Evolutionary conservation across 1,139 yeast genomes (phyloP), one percentile per base, ranked within the genome.

Genomic region (Meyerozyma elateridarum): DNA sequence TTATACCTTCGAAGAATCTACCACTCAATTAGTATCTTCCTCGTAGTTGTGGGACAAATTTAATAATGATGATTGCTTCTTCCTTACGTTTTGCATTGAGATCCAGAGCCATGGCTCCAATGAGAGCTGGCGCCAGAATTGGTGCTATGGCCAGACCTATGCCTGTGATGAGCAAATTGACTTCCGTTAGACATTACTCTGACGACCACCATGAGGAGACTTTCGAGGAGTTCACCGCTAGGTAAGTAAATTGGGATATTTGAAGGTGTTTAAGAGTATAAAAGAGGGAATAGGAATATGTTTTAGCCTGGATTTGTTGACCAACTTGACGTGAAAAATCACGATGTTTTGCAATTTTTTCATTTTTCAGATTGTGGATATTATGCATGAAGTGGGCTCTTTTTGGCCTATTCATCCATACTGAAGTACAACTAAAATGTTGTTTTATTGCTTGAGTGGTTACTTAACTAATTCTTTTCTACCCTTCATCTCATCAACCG

Each of bases 211-310:
- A 77, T 49, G 95, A 85, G 59, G 96, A 89, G 70, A 79, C 95
- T 39, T 88, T 85, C 49, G 96, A 88, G 65, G 96, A 89, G 68
- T 88, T 88, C 73, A 87, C 96, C 40, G 77, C 79, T 39, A 77
- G 85, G 77, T 64, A 63, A 45, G 70, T 63, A 31, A 15, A 36
- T 6, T 15, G 13, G 17, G 16, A 16, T 13, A 5, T 5, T 12
- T 20, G 15, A 25, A 6, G 26, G 48, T 36, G 13, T 12, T 18
- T 15, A 13, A 32, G 11, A 20, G 21, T 9, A 21, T 12, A n/a
- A 15, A 17, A 20, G 15, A n/a, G 18, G 18, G 14, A 7, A 9
- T 8, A 26, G 17, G 15, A 15, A 26, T 20, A 12, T 8, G 15
- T 29, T 15, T 22, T 6, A n/a, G n/a, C n/a, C n/a, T n/a, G n/a